A percentile compares a stretch with the other conserved stretches of the same genome.
Evolutionary conservation across 257 asterid genomes (phyloP).

Genomic region (Eucommia ulmoides): DNA sequence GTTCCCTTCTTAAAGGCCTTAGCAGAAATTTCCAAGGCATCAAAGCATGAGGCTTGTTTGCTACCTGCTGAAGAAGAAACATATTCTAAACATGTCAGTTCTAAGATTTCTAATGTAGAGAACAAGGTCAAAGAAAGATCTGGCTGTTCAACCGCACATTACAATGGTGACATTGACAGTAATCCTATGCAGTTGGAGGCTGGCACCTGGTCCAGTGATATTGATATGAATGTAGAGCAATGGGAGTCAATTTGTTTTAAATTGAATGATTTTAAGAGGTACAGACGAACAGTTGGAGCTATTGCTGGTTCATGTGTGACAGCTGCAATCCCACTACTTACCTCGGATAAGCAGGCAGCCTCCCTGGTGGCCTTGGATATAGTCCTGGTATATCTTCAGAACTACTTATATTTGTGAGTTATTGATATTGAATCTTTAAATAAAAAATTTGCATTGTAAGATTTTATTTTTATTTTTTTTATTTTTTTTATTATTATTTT

Average conservation of each 20-base stretch:
- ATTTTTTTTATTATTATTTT: too few species aligned
- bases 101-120: constrained; percentile 25
- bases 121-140: constrained; percentile 20
- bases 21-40: constrained; percentile 57
- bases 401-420: too few species aligned
- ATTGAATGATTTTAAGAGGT: constrained; percentile 66
- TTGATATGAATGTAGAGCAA: constrained; percentile 31
- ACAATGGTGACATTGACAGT: constrained; percentile 14
- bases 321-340: constrained; percentile 70
- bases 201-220: constrained; percentile 16
- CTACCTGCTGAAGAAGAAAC: constrained; percentile 53
- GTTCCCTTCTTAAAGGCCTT: constrained; percentile 81
- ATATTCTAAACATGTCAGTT: constrained; percentile 32
- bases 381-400: constrained; percentile 71
- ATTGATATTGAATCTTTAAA: neutral
- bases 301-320: constrained; percentile 68
- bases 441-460: neutral
- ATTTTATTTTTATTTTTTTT: neutral
- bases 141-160: constrained; percentile 14
- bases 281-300: constrained; percentile 72
- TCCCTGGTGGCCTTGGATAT: constrained; percentile 63
- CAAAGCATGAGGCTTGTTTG: constrained; percentile 59
- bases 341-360: constrained; percentile 63
- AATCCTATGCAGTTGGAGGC: constrained; percentile 11
- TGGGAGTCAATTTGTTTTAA: constrained; percentile 64